Base-by-base conservation (phyloP, 305 asterid species). In the Salvia sclarea region DNA sequence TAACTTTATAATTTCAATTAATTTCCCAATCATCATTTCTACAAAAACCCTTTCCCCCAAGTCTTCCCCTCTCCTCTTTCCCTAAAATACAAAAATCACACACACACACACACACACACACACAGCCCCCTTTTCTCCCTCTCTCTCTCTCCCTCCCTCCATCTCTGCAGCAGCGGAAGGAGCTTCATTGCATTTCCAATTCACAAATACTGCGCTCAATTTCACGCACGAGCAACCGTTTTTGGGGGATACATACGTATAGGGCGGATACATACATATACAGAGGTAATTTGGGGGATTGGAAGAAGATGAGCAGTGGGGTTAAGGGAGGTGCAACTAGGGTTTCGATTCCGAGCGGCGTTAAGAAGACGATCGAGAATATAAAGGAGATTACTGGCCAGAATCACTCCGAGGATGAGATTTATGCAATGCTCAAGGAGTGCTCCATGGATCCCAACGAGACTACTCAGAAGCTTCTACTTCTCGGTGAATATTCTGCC, bases 391-490 rank as follows among this genome's bases (percentile, higher is more conserved):
- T 87, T 83, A 83, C 96, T 41, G 91, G 97, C 9, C 82, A 75
- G 62, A 90, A 78, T 70, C 97, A 91, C 84, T 79, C 85, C 68
- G 98, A 88, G 0, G 97, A 93, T 68, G 98, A 93, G 81, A 87
- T 93, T 78, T 91, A 93, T 78, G 87, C 96, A 79, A 86, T 80
- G 96, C 96, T 93, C 31, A 84, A 83, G 80, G 98, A 93, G 45
- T 93, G 96, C 65, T 78, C 88, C 54, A 93, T 93, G 98, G 98
- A 93, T 90, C 98, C 98, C 79, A 90, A 93, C 79, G 98, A 93
- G 24, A 82, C 98, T 69, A 16, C 87, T 50, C 91, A 87, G 81
- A 91, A 83, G 87, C 97, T 93, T 76, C 88, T 93, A 70, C 82
- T 80, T 63, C 96, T 87, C 73, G 98, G 97, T 90, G 61, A 62